Percentiles rank a stretch among this genome's conserved stretches.
Conservation (phyloP, 345 rosid species). For the Hibiscus trionum region DNA sequence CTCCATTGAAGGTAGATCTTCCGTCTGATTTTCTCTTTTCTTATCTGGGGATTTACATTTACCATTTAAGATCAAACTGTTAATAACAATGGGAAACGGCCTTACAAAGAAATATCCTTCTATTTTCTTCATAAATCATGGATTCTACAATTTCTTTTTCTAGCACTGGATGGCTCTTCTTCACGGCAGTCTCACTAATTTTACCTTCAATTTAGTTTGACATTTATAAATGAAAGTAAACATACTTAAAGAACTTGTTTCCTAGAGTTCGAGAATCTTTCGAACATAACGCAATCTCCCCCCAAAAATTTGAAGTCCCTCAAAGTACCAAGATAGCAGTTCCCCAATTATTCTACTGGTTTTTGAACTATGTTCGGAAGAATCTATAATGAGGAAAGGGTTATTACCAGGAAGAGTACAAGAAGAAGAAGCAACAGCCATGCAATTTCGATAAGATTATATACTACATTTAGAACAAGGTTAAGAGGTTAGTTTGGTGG, state of each 20-base stretch:
- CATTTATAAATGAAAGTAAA: no score
- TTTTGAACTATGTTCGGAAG: neutral
- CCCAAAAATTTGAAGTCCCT: neutral
- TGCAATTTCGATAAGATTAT: no score
- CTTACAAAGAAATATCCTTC: constrained; percentile 18
- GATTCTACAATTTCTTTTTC: constrained; percentile 62
- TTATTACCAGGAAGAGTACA: constrained; percentile 74
- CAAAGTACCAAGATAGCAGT: neutral
- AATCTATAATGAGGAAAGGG: neutral
- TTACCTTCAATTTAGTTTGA: neutral
- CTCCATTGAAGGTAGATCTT: constrained; percentile 81
- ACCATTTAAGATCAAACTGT: neutral
- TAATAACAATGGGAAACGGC: neutral
- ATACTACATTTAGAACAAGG: no score
- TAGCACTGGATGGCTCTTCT: constrained; percentile 67
- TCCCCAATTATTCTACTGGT: neutral
- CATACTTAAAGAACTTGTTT: neutral
- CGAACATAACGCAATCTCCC: neutral
- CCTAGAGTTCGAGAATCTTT: neutral
- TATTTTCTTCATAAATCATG: constrained; percentile 44
- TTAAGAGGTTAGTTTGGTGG: no score
- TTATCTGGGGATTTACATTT: constrained; percentile 30
- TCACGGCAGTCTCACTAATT: constrained; percentile 28
- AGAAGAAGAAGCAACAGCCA: constrained; percentile 14
- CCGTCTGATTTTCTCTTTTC: constrained; percentile 40